These are phyloP conservation scores for Fusarium poae DNA, from an alignment of 2,329 filamentous ascomycete genomes.

Conservation along the genomic window DNA sequence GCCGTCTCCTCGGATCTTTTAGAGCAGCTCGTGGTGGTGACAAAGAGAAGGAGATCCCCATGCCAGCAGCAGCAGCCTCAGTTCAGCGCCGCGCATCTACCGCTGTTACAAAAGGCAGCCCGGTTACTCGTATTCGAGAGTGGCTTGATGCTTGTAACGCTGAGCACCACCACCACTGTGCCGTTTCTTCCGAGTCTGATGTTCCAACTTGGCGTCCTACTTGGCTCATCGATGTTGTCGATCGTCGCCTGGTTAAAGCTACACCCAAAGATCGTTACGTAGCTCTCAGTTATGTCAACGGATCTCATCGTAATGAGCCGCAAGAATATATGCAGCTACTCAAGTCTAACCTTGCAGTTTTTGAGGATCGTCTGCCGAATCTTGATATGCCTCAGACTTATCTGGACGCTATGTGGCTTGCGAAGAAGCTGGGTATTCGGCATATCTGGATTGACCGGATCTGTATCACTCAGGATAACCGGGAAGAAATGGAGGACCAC, in stretches of 20 bases:
- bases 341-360: slow-evolving; percentile 54
- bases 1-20: slow-evolving; percentile 55
- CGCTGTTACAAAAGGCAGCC: slow-evolving; percentile 52
- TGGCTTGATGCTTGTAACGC: slow-evolving; percentile 60
- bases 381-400: slow-evolving; percentile 58
- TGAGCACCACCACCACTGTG: slow-evolving; percentile 59
- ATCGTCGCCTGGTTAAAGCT: slow-evolving; percentile 56
- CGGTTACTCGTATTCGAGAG: slow-evolving; percentile 56
- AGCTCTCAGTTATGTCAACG: slow-evolving; percentile 63
- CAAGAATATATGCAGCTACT: slow-evolving; percentile 52
- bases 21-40: slow-evolving; percentile 50
- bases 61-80: slow-evolving; percentile 39
- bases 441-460: slow-evolving; percentile 63
- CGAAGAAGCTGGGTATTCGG: slow-evolving; percentile 58
- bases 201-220: slow-evolving; percentile 55
- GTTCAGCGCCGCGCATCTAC: slow-evolving; percentile 52
- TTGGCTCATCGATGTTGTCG: slow-evolving; percentile 59
- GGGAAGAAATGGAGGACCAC: slow-evolving; percentile 56
- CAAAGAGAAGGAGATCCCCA: slow-evolving; percentile 43
- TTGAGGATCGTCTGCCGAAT: slow-evolving; percentile 55
- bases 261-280: slow-evolving; percentile 58
- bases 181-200: slow-evolving; percentile 44
- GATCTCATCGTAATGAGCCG: slow-evolving; percentile 48
- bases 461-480: slow-evolving; percentile 61
- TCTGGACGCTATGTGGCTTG: slow-evolving; percentile 60